Base-by-base conservation (phyloP, 2,329 filamentous ascomycete species). In the Fusarium aywerte region DNA sequence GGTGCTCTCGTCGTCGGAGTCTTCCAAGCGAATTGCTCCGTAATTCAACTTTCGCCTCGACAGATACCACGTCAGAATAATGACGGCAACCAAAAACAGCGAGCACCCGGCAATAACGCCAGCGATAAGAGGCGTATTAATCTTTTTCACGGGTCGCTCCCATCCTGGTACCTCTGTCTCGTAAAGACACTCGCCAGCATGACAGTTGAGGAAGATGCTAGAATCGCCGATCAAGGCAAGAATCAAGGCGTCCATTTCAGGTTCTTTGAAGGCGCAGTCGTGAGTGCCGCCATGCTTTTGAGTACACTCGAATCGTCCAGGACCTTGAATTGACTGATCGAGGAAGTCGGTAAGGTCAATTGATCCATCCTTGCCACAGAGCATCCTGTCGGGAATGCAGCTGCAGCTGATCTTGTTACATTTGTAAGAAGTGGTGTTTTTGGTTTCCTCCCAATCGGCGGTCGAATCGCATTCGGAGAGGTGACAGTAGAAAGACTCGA, bases 101-200 rank as follows among this genome's bases (percentile, higher is more conserved):
- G 91, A 91, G 73, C 89, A 92, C 8, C 88, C 90, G 23, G 93
- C 94, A 73, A 99, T 98, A 44, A 97, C 92, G 15, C 92, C 91
- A 12, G 96, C 95, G 70, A 99, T 99, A 47, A 99, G 84, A 4
- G 95, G 96, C 0, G 95, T 98, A 77, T 99, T 99, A 80, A 99
- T 98, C 76, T 90, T 90, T 81, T 97, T 97, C 62, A 97, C 86
- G 1, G 95, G 93, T 20, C 91, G 87, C 69, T 91, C 85, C 75
- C 97, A 99, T 18, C 96, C 96, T 16, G 96, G 96, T 8, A 98
- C 90, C 73, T 98, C 92, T 7, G 94, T 97, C 76, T 91, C 88
- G 78, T 97, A 94, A 32, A 99, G 82, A 82, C 96, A 99, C 80
- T 99, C 96, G 61, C 96, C 96, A 23, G 94, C 87, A 62, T 89